Evolutionary conservation across 345 rosid species (phyloP).

Genomic region (Erysimum cheiranthoides): DNA sequence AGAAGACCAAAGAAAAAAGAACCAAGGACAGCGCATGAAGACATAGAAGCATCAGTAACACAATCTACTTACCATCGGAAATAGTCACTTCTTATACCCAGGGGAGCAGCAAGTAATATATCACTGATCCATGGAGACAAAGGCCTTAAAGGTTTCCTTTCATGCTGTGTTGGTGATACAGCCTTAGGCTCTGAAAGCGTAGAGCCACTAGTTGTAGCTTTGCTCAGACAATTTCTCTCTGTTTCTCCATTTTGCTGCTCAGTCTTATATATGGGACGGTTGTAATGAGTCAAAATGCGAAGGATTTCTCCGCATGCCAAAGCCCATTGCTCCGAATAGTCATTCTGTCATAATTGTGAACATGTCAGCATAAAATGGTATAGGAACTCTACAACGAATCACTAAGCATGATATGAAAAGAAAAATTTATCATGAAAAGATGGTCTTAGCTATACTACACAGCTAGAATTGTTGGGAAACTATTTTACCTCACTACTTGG

Average conservation of each 20-base stretch:
- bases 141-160: conserved; percentile 92
- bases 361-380: conserved; percentile 20
- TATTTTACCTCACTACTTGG: conserved; percentile 75
- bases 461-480: conserved; percentile 11
- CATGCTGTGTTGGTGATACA: conserved; percentile 57
- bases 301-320: conserved; percentile 95
- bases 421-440: conserved; percentile 4
- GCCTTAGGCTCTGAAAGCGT: conserved; percentile 51
- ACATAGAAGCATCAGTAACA: conserved; percentile 25
- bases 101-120: conserved; percentile 90
- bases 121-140: conserved; percentile 97
- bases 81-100: conserved; percentile 94
- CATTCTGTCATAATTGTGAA: conserved; percentile 61
- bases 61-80: conserved; percentile 82
- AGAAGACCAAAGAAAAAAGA: conserved; percentile 1
- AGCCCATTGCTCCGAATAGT: conserved; percentile 98
- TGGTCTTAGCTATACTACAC: background rate
- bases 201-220: conserved; percentile 57
- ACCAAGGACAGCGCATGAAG: background rate
- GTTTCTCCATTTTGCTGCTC: conserved; percentile 65
- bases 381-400: background rate
- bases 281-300: conserved; percentile 95
- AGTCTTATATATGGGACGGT: conserved; percentile 87
- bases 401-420: background rate
- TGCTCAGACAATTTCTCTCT: conserved; percentile 56